Percentiles rank a stretch among this genome's conserved stretches.
phyloP scores from a whole-genome alignment of 306 rosid genomes.

The Lagenaria siceraria region DNA sequence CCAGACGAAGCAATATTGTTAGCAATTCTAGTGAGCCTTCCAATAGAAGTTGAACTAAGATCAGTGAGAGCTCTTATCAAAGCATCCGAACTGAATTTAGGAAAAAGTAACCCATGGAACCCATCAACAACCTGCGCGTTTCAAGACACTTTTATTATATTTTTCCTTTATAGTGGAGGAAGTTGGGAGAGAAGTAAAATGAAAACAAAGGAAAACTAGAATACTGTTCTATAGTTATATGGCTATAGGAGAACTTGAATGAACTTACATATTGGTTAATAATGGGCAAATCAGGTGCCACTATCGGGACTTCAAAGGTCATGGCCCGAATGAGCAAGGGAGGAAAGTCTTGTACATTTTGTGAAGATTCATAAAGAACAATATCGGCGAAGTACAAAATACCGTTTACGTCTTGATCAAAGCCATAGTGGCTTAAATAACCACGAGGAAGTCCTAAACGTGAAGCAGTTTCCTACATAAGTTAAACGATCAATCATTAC shows the following conservation, averaged over 20 bases:
- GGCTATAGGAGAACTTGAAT: slow-evolving; percentile 10
- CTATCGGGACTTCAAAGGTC: slow-evolving; percentile 66
- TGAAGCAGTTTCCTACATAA: slow-evolving; percentile 70
- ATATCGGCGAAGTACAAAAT: slow-evolving; percentile 76
- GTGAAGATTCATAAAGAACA: slow-evolving; percentile 73
- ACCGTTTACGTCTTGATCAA: slow-evolving; percentile 51
- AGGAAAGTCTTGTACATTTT: slow-evolving; percentile 80
- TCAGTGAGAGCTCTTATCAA: slow-evolving; percentile 54
- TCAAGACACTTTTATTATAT: neutral
- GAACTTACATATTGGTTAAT: slow-evolving; percentile 67
- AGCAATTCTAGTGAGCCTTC: slow-evolving; percentile 76
- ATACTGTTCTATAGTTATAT: neutral
- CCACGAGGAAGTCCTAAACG: slow-evolving; percentile 62
- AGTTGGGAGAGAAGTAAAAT: slow-evolving; percentile 1
- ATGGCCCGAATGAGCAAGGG: slow-evolving; percentile 73
- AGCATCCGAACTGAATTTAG: slow-evolving; percentile 61
- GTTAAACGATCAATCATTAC: slow-evolving; percentile 6
- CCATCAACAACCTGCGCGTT: slow-evolving; percentile 55
- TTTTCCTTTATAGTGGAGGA: neutral
- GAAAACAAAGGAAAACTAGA: neutral
- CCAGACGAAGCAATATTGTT: slow-evolving; percentile 64
- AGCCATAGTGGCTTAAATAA: slow-evolving; percentile 61
- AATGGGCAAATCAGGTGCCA: slow-evolving; percentile 68
- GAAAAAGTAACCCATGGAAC: slow-evolving; percentile 45
- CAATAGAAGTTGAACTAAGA: slow-evolving; percentile 39